Percentiles rank a stretch among this genome's conserved stretches.
phyloP scores from a whole-genome alignment of 345 rosid species.

The Xanthoceras sorbifolium region DNA sequence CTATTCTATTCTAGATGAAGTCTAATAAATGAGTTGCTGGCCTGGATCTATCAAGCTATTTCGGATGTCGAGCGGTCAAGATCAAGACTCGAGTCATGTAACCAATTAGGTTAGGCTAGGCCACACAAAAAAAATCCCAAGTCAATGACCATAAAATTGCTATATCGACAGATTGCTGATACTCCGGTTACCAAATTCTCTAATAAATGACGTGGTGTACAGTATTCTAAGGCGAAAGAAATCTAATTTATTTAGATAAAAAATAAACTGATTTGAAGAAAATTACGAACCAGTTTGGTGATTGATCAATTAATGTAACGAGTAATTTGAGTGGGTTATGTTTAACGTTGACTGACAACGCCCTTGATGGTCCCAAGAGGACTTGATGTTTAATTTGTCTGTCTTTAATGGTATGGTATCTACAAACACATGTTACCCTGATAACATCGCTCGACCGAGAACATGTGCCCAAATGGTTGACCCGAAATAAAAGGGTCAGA shows the following conservation, averaged over 20 bases:
- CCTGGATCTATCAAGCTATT: neutral
- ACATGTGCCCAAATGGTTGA: neutral
- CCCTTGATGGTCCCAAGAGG: too few relatives aligned
- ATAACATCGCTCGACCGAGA: neutral
- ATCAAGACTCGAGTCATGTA: neutral
- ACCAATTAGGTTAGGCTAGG: neutral
- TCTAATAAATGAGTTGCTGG: neutral
- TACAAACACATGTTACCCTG: neutral
- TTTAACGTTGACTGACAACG: too few relatives aligned
- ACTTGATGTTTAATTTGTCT: too few relatives aligned
- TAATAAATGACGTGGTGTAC: neutral
- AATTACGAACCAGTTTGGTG: too few relatives aligned
- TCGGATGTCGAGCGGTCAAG: neutral
- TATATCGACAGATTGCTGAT: neutral
- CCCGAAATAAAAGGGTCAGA: slow-evolving; percentile 6
- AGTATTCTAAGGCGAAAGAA: too few relatives aligned
- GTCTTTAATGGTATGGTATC: too few relatives aligned
- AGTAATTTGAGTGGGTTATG: too few relatives aligned
- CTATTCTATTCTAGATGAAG: neutral
- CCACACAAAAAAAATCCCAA: neutral
- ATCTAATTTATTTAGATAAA: too few relatives aligned
- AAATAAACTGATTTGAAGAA: too few relatives aligned
- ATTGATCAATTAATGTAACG: too few relatives aligned
- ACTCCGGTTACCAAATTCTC: neutral
- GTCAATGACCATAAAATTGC: neutral